These are phyloP conservation scores for Catunica adiposa DNA, from an alignment of 2,329 filamentous ascomycete species.

Conservation along the genomic window DNA sequence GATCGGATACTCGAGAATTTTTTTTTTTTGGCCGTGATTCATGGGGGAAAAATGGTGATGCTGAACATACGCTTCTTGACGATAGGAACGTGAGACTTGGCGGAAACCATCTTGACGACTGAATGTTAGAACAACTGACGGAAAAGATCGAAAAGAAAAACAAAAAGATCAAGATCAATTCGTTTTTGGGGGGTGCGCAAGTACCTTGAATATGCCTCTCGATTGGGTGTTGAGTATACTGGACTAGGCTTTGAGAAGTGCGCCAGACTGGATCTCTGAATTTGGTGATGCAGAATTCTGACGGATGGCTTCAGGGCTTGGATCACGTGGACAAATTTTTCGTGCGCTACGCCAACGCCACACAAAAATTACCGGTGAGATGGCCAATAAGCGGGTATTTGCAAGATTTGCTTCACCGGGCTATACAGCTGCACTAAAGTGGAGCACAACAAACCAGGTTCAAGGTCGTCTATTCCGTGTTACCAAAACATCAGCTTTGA, in stretches of 20 bases:
- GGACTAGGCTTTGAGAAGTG: constrained; percentile 20
- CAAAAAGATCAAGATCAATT: constrained; percentile 10
- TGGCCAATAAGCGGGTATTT: background rate
- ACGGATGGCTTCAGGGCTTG: constrained; percentile 21
- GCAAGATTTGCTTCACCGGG: background rate
- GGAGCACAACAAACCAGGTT: background rate
- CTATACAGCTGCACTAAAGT: constrained; percentile 6
- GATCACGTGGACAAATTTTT: constrained; percentile 20
- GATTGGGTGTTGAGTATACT: constrained; percentile 22
- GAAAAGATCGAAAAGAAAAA: constrained; percentile 1
- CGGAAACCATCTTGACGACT: constrained; percentile 70
- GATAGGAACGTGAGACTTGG: constrained; percentile 98
- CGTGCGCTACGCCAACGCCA: constrained; percentile 12
- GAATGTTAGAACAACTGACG: constrained; percentile 12
- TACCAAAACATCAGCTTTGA: too few relatives aligned
- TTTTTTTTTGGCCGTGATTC: background rate
- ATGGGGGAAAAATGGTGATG: background rate
- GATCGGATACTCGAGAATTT: background rate
- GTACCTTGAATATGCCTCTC: constrained; percentile 28
- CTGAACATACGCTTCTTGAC: constrained; percentile 91
- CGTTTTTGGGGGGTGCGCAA: constrained; percentile 14
- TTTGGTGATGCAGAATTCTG: constrained; percentile 22
- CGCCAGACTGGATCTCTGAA: constrained; percentile 23
- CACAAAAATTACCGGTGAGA: constrained; percentile 6
- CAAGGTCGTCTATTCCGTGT: background rate